Evolutionary conservation across 1,284 basidiomycete species (phyloP).

Genomic region (Xerocomus nothofagi): DNA sequence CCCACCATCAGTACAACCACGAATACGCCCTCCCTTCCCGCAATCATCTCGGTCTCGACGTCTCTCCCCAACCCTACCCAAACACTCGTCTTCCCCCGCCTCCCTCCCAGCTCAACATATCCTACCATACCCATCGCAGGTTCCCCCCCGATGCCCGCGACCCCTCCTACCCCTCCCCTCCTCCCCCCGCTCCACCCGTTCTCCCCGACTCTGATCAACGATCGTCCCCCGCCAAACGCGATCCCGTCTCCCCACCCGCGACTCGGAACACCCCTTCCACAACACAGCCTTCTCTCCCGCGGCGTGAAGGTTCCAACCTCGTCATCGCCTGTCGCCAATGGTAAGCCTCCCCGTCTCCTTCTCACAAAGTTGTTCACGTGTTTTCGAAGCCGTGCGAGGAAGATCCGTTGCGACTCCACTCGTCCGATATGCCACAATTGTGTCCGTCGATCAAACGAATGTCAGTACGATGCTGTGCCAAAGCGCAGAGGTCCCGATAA

Average conservation of each 20-base stretch:
- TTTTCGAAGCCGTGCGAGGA: constrained; percentile 64
- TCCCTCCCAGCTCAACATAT: constrained; percentile 38
- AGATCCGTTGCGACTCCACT: constrained; percentile 81
- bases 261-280: constrained; percentile 10
- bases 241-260: constrained; percentile 16
- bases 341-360: constrained; percentile 40
- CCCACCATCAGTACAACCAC: constrained; percentile 27
- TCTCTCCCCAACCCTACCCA: constrained; percentile 40
- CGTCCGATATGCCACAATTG: constrained; percentile 79
- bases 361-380: constrained; percentile 37
- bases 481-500: constrained; percentile 82
- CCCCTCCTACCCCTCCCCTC: constrained; percentile 36
- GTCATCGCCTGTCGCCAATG: constrained; percentile 71
- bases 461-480: constrained; percentile 75
- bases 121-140: constrained; percentile 44
- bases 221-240: constrained; percentile 39
- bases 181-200: constrained; percentile 21
- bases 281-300: constrained; percentile 39
- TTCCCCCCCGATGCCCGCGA: constrained; percentile 50
- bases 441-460: constrained; percentile 67
- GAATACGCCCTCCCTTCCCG: constrained; percentile 36
- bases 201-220: constrained; percentile 42
- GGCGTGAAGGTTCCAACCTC: constrained; percentile 62
- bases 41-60: constrained; percentile 45
- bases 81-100: constrained; percentile 41